Evolutionary conservation across 1,284 basidiomycete species (phyloP).

Genomic region (Ceratobasidium sp.): DNA sequence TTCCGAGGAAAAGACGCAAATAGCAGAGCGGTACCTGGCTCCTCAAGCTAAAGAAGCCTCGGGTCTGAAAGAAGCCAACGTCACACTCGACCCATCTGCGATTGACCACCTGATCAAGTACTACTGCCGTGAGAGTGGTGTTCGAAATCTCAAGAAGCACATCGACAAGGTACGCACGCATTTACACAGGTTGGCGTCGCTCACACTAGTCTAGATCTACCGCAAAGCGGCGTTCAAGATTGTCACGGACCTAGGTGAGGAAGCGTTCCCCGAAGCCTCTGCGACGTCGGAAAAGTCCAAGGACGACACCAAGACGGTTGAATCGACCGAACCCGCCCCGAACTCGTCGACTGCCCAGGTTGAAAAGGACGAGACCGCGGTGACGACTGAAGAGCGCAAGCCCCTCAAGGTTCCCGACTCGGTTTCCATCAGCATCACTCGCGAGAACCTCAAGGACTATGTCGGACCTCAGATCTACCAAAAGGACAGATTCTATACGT

Average conservation of each 20-base stretch:
- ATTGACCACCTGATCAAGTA: conserved; percentile 94
- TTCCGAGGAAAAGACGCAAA: conserved; percentile 93
- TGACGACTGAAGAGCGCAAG: conserved; percentile 80
- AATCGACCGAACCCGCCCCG: conserved; percentile 34
- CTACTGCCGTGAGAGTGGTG: conserved; percentile 96
- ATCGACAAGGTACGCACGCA: conserved; percentile 80
- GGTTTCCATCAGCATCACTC: conserved; percentile 82
- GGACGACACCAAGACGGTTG: conserved; percentile 38
- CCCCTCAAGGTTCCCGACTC: conserved; percentile 82
- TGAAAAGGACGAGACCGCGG: conserved; percentile 54
- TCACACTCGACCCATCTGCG: conserved; percentile 75
- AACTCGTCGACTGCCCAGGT: conserved; percentile 7
- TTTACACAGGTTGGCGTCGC: background rate
- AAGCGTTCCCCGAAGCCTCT: conserved; percentile 64
- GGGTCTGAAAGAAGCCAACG: conserved; percentile 85
- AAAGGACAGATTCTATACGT: conserved; percentile 90
- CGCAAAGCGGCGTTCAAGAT: conserved; percentile 95
- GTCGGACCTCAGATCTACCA: conserved; percentile 96
- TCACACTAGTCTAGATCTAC: conserved; percentile 73
- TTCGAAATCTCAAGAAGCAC: conserved; percentile 92
- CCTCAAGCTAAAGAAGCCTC: conserved; percentile 94
- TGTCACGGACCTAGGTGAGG: conserved; percentile 90
- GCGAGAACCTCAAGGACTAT: conserved; percentile 92
- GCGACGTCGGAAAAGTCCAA: conserved; percentile 41
- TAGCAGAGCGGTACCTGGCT: conserved; percentile 89